These are phyloP conservation scores for Calocera cornea DNA, from an alignment of 768 basidiomycete species.

Conservation along the genomic window DNA sequence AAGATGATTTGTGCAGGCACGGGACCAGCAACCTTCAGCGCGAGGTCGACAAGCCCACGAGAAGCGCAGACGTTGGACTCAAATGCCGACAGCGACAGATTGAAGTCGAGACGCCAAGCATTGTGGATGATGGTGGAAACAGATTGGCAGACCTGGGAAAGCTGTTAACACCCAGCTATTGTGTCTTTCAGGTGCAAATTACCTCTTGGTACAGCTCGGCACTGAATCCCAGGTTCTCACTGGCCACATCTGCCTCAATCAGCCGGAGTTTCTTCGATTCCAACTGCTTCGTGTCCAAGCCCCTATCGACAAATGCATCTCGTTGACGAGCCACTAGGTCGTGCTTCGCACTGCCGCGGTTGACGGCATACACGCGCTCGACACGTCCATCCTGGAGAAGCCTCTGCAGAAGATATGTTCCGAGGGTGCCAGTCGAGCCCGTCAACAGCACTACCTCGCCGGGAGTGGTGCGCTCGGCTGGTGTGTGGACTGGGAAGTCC, in stretches of 20 bases:
- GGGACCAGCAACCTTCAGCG: conserved; percentile 21
- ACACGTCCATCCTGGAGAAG: not conserved
- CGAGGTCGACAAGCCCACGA: conserved; percentile 35
- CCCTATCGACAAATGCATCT: not conserved
- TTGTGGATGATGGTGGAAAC: not conserved
- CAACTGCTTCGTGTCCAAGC: not conserved
- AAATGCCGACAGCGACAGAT: conserved; percentile 37
- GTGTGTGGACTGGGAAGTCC: conserved; percentile 13
- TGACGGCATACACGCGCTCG: not conserved
- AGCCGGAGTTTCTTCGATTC: not conserved
- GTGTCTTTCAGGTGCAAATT: not conserved
- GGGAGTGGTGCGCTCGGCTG: not conserved
- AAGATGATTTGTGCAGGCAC: conserved; percentile 28
- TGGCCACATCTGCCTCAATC: not conserved
- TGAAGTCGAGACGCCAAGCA: conserved; percentile 42
- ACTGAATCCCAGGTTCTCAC: conserved; percentile 14
- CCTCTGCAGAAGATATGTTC: not conserved
- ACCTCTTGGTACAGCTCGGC: conserved; percentile 17
- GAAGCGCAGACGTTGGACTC: conserved; percentile 37
- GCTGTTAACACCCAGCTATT: no score
- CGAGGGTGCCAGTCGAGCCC: not conserved
- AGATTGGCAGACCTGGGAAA: no score
- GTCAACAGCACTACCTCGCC: not conserved
- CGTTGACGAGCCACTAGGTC: not conserved
- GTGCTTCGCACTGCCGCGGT: not conserved